Evolutionary conservation across 2,329 filamentous ascomycete species (phyloP).

Genomic region (Sarocladiaceae sp.): DNA sequence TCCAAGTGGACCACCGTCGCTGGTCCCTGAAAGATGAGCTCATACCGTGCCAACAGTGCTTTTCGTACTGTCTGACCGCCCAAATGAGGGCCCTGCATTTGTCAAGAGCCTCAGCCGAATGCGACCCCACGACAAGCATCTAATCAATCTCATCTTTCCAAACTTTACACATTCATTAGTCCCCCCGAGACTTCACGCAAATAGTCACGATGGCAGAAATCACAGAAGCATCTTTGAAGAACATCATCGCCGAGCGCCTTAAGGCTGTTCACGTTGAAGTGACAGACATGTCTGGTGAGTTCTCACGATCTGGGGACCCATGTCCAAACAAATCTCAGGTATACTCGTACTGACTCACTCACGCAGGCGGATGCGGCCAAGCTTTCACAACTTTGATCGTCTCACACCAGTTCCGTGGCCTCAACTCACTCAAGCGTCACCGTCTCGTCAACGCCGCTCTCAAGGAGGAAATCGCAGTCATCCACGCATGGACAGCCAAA

Average conservation of each 20-base stretch:
- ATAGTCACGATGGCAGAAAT: constrained; percentile 51
- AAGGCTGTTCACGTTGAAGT: constrained; percentile 79
- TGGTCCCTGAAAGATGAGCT: constrained; percentile 26
- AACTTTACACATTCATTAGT: constrained; percentile 4
- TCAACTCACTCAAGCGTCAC: constrained; percentile 77
- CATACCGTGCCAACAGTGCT: constrained; percentile 23
- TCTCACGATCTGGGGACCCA: background rate
- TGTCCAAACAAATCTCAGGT: constrained; percentile 3
- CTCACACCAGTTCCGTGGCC: constrained; percentile 64
- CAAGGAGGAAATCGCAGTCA: constrained; percentile 82
- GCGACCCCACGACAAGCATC: constrained; percentile 20
- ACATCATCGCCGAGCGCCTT: constrained; percentile 65
- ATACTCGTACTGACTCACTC: background rate
- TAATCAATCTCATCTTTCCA: constrained; percentile 32
- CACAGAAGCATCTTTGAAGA: constrained; percentile 67
- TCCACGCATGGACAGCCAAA: constrained; percentile 94
- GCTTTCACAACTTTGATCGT: constrained; percentile 57
- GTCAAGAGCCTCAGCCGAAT: background rate
- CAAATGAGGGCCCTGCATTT: background rate
- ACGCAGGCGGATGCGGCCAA: constrained; percentile 56
- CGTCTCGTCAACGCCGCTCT: constrained; percentile 79
- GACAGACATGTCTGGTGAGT: constrained; percentile 83
- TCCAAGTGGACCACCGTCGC: too few species aligned
- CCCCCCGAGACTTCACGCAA: background rate
- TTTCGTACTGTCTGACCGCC: constrained; percentile 19